Evolutionary conservation across 768 basidiomycete species (phyloP), one percentile per base, ranked within the genome.

Genomic region (Phaffia australis): DNA sequence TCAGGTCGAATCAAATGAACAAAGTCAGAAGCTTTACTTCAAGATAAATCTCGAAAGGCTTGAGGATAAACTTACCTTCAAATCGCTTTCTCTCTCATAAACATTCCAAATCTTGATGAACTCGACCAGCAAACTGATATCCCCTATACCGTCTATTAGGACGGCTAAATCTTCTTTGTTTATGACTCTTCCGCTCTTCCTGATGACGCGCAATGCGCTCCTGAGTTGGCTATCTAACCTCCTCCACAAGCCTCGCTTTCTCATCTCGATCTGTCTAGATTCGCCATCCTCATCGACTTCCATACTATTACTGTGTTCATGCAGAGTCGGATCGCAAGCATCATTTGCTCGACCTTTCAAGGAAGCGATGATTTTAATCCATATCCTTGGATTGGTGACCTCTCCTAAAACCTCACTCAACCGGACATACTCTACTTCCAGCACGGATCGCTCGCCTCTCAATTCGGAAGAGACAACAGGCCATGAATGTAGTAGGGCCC

Each of bases 401-500:
- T 61, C 66, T 1, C 35, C 35, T 42, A 42, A 57, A 4, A 27
- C 32, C 9, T 5, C 48, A 27, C 23, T 54, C 60, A 30, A 63
- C 1, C 32, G 52, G 42, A 67, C n/a, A 21, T 63, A 67, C n/a
- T 46, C 25, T 7, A 42, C 49, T 42, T 54, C 50, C 56, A 60
- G 46, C 27, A 42, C 35, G 6, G 55, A 25, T 46, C 14, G 29
- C 60, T 65, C 7, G 54, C n/a, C 32, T 23, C 35, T 18, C 46
- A 47, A 32, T 47, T 18, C 29, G 52, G 30, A 55, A 42, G 35
- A 42, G 4, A 42, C 35, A 11, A 46, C 25, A 2, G 58, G 51
- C 66, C 66, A 67, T 2, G 60, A 55, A 9, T 61, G 54, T n/a
- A 67, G n/a, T 46, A 67, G 52, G 6, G 49, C 49, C 7, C 59